phyloP scores from a whole-genome alignment of 1,139 yeast species.

The Zhuliangozyma blackwelliae region DNA sequence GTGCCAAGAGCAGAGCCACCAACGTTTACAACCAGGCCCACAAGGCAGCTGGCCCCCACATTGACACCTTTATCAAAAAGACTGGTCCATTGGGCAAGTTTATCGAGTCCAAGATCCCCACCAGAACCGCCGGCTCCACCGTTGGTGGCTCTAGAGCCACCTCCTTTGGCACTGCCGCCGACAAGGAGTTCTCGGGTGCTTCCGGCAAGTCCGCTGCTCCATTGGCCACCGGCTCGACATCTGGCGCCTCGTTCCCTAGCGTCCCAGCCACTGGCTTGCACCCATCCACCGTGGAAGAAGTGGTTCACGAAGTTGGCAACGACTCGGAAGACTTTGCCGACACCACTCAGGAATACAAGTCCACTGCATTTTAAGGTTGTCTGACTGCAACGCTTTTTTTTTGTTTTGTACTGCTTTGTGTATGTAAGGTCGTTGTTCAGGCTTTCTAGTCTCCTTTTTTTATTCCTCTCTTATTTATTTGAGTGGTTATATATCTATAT shows the following conservation, averaged over 20 bases:
- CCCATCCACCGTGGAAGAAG: slow-evolving; percentile 22
- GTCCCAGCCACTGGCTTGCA: slow-evolving; percentile 37
- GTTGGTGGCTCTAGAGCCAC: slow-evolving; percentile 47
- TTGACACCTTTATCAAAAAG: slow-evolving; percentile 46
- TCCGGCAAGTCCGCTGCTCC: slow-evolving; percentile 16
- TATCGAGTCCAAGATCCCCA: slow-evolving; percentile 56
- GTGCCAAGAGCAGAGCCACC: slow-evolving; percentile 53
- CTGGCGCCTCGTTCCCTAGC: slow-evolving; percentile 42
- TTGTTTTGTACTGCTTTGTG: too few species aligned
- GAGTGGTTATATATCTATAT: not conserved
- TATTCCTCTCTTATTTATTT: not conserved
- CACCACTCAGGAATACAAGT: slow-evolving; percentile 5
- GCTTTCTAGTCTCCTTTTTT: too few species aligned
- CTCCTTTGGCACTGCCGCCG: slow-evolving; percentile 22
- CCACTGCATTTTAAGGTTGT: too few species aligned
- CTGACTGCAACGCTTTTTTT: too few species aligned
- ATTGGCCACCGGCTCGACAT: slow-evolving; percentile 25
- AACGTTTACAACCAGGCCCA: slow-evolving; percentile 50
- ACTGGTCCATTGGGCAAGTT: slow-evolving; percentile 63
- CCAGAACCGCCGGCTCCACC: slow-evolving; percentile 71
- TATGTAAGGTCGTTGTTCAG: too few species aligned
- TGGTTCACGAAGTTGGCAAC: slow-evolving; percentile 15
- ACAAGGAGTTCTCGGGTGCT: slow-evolving; percentile 9
- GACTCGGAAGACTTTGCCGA: slow-evolving; percentile 8
- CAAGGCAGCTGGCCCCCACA: slow-evolving; percentile 49